phyloP scores from a whole-genome alignment of 2,329 filamentous ascomycete species.

The Talaromyces sp. region DNA sequence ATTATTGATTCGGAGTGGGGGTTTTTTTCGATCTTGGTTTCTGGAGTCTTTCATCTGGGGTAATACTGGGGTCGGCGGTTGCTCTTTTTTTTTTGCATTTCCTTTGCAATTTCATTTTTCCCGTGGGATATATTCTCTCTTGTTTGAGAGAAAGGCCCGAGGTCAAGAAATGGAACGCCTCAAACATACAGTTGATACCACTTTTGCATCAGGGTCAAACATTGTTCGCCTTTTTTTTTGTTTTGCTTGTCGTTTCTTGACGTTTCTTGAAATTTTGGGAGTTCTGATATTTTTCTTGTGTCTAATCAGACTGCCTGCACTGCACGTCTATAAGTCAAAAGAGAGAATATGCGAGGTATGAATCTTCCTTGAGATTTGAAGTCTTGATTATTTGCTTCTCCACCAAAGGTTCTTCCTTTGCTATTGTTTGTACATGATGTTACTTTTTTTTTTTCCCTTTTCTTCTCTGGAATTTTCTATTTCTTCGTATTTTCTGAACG shows the following conservation, averaged over 20 bases:
- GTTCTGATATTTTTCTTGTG: neutral
- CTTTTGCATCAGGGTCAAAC: constrained; percentile 1
- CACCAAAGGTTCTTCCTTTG: neutral
- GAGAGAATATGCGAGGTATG: neutral
- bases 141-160: neutral
- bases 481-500: neutral
- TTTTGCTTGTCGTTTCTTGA: neutral
- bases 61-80: neutral
- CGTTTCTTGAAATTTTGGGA: neutral
- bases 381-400: neutral
- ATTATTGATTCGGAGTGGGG: neutral
- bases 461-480: neutral
- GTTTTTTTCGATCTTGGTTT: neutral
- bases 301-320: neutral
- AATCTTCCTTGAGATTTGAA: neutral
- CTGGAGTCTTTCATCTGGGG: neutral
- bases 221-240: neutral
- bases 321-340: neutral
- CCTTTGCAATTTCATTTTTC: neutral
- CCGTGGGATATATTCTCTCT: neutral
- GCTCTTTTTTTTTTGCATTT: neutral
- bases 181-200: constrained; percentile 1
- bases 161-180: neutral
- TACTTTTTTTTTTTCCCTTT: neutral
- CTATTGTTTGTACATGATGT: neutral